phyloP scores from a whole-genome alignment of 129 eudicot genomes.

The Cynara cardunculus region DNA sequence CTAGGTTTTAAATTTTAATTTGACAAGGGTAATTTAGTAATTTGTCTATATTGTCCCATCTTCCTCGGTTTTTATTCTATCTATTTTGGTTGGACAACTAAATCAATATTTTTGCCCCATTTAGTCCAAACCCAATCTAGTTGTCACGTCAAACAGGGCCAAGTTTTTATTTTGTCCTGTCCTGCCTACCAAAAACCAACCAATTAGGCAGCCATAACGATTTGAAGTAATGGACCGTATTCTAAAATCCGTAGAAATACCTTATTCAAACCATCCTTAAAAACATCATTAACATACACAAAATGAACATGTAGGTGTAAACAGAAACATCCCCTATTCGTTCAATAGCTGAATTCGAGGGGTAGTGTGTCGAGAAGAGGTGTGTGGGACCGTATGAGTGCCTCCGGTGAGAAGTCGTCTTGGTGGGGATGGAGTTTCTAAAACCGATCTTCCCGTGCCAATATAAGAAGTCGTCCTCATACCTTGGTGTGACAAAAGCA shows the following conservation, averaged over 20 bases:
- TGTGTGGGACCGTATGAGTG: not conserved
- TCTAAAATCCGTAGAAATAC: not conserved
- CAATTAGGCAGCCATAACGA: not conserved
- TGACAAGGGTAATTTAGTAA: not conserved
- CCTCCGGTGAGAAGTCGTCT: conserved; percentile 22
- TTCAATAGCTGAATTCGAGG: conserved; percentile 8
- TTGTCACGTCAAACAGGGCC: not conserved
- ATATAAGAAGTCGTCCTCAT: conserved; percentile 51
- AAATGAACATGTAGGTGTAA: conserved; percentile 4
- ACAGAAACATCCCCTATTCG: conserved; percentile 9
- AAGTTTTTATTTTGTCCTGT: not conserved
- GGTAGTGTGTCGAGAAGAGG: conserved; percentile 21
- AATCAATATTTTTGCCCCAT: not conserved
- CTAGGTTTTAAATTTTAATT: not conserved
- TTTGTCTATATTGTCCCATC: not conserved
- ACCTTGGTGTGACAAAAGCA: conserved; percentile 48
- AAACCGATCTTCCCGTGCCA: conserved; percentile 66
- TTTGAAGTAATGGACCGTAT: not conserved
- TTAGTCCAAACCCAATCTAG: not conserved
- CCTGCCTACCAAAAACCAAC: not conserved
- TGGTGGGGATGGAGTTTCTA: conserved; percentile 48
- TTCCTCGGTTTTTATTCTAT: not conserved
- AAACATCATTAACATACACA: conserved; percentile 16
- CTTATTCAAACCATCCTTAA: conserved; percentile 13
- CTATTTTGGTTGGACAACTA: not conserved